Conservation (phyloP, 192 early-diverging fungal species). For the Lobosporangium transversale region DNA sequence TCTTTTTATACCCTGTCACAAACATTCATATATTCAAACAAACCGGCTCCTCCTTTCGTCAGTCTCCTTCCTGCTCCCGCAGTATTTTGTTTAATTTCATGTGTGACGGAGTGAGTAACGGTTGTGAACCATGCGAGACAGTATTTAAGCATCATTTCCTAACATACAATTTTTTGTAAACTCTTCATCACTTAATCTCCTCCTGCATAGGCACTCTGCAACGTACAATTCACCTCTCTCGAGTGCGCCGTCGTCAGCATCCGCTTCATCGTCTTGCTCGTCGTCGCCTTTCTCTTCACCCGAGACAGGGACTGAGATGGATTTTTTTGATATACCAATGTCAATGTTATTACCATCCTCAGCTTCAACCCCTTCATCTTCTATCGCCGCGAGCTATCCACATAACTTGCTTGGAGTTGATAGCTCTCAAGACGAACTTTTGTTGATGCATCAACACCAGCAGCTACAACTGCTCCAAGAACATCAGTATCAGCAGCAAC, state of each 20-base stretch:
- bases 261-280: slow-evolving; percentile 12
- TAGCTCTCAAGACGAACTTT: slow-evolving; percentile 4
- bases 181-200: not conserved
- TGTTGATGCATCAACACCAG: slow-evolving; percentile 20
- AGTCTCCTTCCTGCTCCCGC: too few relatives aligned
- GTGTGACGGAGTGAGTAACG: too few relatives aligned
- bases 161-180: too few relatives aligned
- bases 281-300: slow-evolving; percentile 27
- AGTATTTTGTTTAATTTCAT: too few relatives aligned
- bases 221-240: slow-evolving; percentile 11
- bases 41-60: too few relatives aligned
- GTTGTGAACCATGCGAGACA: too few relatives aligned
- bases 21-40: too few relatives aligned
- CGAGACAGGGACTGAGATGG: slow-evolving; percentile 23
- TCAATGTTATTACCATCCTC: slow-evolving; percentile 36
- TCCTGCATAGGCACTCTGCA: slow-evolving; percentile 8
- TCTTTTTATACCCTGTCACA: too few relatives aligned
- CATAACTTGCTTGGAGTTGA: slow-evolving; percentile 12
- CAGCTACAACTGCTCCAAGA: slow-evolving; percentile 20
- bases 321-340: slow-evolving; percentile 42
- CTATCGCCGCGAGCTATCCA: slow-evolving; percentile 1
- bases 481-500: slow-evolving; percentile 21
- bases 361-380: not conserved
- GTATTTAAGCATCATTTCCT: too few relatives aligned
- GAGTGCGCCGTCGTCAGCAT: slow-evolving; percentile 6